phyloP scores from a whole-genome alignment of 139 green algal species.

The Chlorella sp. region DNA sequence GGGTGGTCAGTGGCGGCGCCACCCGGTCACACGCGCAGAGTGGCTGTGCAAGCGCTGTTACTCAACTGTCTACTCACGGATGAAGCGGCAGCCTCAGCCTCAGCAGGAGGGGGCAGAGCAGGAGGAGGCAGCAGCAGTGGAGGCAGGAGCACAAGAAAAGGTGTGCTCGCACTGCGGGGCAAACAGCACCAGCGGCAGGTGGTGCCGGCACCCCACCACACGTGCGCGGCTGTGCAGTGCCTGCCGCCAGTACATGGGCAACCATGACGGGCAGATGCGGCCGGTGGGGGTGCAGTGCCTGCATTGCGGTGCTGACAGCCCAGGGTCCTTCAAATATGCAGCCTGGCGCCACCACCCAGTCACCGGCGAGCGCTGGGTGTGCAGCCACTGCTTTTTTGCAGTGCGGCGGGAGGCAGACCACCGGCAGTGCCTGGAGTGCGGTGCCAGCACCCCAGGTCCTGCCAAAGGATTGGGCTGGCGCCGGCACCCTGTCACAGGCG shows the following conservation, averaged over 20 bases:
- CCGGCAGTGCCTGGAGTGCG: not conserved
- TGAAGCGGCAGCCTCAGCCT: too few species aligned
- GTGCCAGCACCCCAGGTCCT: not conserved
- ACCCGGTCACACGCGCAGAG: too few species aligned
- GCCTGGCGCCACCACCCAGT: not conserved
- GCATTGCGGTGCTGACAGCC: not conserved
- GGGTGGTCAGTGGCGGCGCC: too few species aligned
- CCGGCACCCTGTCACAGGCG: not conserved
- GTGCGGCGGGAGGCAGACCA: too few species aligned
- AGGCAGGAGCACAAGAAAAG: not conserved
- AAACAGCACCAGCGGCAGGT: not conserved
- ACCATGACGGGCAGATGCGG: not conserved
- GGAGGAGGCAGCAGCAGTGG: not conserved
- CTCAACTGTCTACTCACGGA: too few species aligned
- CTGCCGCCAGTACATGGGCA: not conserved
- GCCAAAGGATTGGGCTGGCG: not conserved
- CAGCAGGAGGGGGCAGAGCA: not conserved
- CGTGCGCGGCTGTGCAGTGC: not conserved
- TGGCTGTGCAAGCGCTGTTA: too few species aligned
- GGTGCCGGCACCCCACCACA: too few species aligned
- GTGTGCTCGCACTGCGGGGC: not conserved
- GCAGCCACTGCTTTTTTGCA: not conserved
- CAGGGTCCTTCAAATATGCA: not conserved
- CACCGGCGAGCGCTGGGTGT: not conserved
- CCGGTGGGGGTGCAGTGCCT: not conserved